Evolutionary conservation across 257 asterid genomes (phyloP).

Genomic region (Gentiana macrophylla): DNA sequence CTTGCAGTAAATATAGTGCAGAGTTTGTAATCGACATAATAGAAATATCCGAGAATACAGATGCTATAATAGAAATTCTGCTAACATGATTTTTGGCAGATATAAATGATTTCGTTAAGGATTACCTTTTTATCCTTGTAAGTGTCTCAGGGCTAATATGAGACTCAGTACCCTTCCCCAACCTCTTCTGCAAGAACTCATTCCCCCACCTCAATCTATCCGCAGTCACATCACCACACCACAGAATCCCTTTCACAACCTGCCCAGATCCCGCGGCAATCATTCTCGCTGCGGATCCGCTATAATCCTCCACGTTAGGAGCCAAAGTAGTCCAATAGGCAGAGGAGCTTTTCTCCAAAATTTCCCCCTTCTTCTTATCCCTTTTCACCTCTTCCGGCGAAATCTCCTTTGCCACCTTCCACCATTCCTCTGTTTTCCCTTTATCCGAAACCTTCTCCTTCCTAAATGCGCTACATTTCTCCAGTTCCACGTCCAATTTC

Average conservation of each 20-base stretch:
- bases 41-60: too few species aligned
- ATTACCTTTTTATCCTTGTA: slow-evolving; percentile 67
- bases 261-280: slow-evolving; percentile 85
- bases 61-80: too few species aligned
- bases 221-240: slow-evolving; percentile 87
- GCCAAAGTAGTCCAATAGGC: slow-evolving; percentile 94
- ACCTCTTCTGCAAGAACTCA: slow-evolving; percentile 48
- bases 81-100: background rate
- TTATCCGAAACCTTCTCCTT: slow-evolving; percentile 50
- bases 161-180: slow-evolving; percentile 31
- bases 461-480: slow-evolving; percentile 46
- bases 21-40: too few species aligned
- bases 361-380: slow-evolving; percentile 34
- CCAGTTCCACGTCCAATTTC: slow-evolving; percentile 49
- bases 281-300: slow-evolving; percentile 48
- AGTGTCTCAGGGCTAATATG: slow-evolving; percentile 54
- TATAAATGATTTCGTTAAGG: background rate
- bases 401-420: slow-evolving; percentile 42
- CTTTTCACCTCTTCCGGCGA: slow-evolving; percentile 61
- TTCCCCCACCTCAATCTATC: slow-evolving; percentile 84
- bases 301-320: slow-evolving; percentile 93
- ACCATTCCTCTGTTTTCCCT: slow-evolving; percentile 47
- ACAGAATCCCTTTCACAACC: slow-evolving; percentile 72
- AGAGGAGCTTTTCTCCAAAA: slow-evolving; percentile 67
- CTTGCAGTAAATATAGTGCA: too few species aligned